A percentile compares a stretch with the other conserved stretches of the same genome.
phyloP scores from a whole-genome alignment of 768 basidiomycete genomes.

The Boletus subcaerulescens region DNA sequence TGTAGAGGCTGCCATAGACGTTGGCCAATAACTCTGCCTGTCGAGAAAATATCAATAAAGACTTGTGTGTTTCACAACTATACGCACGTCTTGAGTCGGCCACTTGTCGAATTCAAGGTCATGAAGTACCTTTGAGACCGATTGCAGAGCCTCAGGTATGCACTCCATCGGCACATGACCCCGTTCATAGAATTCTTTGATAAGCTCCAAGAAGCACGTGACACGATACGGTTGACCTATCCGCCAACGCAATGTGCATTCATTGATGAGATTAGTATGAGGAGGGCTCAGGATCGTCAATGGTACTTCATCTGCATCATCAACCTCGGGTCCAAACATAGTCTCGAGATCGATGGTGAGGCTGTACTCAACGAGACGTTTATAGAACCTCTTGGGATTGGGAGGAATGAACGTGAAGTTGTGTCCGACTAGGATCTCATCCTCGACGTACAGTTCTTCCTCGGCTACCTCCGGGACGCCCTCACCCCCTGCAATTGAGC shows the following conservation, averaged over 20 bases:
- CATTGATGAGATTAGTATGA: conserved; percentile 81
- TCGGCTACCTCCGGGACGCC: conserved; percentile 33
- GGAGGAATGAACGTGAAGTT: conserved; percentile 90
- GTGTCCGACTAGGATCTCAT: conserved; percentile 68
- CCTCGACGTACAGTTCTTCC: conserved; percentile 53
- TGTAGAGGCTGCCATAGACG: conserved; percentile 75
- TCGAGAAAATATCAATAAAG: conserved; percentile 5
- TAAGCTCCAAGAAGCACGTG: conserved; percentile 79
- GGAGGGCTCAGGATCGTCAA: conserved; percentile 79
- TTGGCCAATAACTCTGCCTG: conserved; percentile 68
- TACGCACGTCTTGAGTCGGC: conserved; percentile 78
- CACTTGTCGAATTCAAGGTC: conserved; percentile 75
- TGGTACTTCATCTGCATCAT: conserved; percentile 93
- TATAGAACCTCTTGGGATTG: conserved; percentile 82
- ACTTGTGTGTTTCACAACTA: not conserved
- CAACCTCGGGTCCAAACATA: conserved; percentile 88
- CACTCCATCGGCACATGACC: conserved; percentile 94
- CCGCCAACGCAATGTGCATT: conserved; percentile 89
- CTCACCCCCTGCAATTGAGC: conserved; percentile 13
- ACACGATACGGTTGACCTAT: conserved; percentile 77
- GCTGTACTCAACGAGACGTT: conserved; percentile 77
- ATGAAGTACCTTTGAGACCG: conserved; percentile 63
- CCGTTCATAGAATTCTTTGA: conserved; percentile 83
- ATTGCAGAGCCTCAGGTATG: conserved; percentile 83
- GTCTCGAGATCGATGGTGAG: conserved; percentile 82